phyloP scores from a whole-genome alignment of 2,329 filamentous ascomycete genomes.

The Cytospora piceicola region DNA sequence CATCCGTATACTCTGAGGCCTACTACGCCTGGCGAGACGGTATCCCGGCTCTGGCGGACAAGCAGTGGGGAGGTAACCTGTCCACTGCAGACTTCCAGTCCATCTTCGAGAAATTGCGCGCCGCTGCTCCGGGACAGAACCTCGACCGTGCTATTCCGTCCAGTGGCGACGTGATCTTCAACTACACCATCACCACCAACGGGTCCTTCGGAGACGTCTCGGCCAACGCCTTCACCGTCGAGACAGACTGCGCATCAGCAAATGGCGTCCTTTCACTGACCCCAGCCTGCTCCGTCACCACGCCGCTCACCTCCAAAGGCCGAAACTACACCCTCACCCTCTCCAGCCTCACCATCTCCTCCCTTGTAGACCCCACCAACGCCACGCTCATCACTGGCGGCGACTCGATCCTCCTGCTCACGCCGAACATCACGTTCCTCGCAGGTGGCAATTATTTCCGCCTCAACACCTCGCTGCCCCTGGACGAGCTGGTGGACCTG shows the following conservation, averaged over 20 bases:
- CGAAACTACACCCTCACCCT: constrained; percentile 59
- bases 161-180: constrained; percentile 41
- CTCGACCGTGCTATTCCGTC: constrained; percentile 49
- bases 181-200: constrained; percentile 39
- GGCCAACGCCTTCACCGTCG: constrained; percentile 47
- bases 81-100: constrained; percentile 44
- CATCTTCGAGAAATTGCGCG: constrained; percentile 45
- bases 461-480: constrained; percentile 41
- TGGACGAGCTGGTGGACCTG: constrained; percentile 38
- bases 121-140: constrained; percentile 51
- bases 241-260: constrained; percentile 41
- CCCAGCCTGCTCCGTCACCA: constrained; percentile 47
- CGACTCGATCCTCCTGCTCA: constrained; percentile 50
- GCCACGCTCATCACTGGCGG: constrained; percentile 47
- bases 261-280: constrained; percentile 40
- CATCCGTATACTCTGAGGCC: constrained; percentile 54
- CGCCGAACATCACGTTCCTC: constrained; percentile 43
- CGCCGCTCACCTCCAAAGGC: constrained; percentile 57
- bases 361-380: constrained; percentile 39
- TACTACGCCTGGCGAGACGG: constrained; percentile 56
- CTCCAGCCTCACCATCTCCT: constrained; percentile 40
- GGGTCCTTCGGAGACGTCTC: constrained; percentile 41
- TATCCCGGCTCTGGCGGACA: constrained; percentile 55
- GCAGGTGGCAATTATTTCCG: constrained; percentile 43
- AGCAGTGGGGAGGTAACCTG: constrained; percentile 57